A percentile compares a stretch with the other conserved stretches of the same genome.
Evolutionary conservation across 108 stramenopile genomes (phyloP).

Genomic region (Pseudonitzschia pungens): DNA sequence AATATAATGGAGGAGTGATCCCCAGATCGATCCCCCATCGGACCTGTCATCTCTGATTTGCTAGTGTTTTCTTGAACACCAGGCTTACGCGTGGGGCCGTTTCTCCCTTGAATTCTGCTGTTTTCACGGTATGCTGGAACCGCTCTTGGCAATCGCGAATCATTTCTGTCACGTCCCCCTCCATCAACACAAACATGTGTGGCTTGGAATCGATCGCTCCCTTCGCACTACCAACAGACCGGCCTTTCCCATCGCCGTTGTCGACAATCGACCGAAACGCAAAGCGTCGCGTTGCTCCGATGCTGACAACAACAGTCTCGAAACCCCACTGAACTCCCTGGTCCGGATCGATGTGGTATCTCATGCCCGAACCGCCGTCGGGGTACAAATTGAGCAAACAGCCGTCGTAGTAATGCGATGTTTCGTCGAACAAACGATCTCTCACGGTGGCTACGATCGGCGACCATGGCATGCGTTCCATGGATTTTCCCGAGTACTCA

Average conservation of each 20-base stretch:
- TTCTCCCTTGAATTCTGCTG: conserved; percentile 44
- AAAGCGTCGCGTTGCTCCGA: conserved; percentile 54
- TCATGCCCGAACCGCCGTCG: conserved; percentile 54
- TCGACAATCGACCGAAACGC: conserved; percentile 38
- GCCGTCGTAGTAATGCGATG: conserved; percentile 46
- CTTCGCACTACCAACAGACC: neutral
- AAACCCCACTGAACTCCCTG: conserved; percentile 58
- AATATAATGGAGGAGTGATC: no score
- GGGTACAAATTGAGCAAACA: conserved; percentile 58
- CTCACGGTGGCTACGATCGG: conserved; percentile 33
- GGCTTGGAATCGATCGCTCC: conserved; percentile 16
- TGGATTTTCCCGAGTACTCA: conserved; percentile 50
- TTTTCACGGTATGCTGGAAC: conserved; percentile 60
- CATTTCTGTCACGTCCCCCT: conserved; percentile 68
- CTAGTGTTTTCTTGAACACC: conserved; percentile 51
- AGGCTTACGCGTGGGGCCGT: conserved; percentile 45
- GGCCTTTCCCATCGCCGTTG: neutral
- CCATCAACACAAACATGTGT: conserved; percentile 48
- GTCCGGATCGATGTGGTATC: conserved; percentile 68
- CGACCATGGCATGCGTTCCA: conserved; percentile 45
- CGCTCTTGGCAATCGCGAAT: conserved; percentile 47
- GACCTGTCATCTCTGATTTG: neutral
- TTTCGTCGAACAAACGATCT: conserved; percentile 33
- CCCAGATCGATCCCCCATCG: no score
- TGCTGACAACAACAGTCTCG: conserved; percentile 56